These are phyloP conservation scores for Elsinoe fawcettii DNA, from an alignment of 2,329 filamentous ascomycete species.

Conservation along the genomic window DNA sequence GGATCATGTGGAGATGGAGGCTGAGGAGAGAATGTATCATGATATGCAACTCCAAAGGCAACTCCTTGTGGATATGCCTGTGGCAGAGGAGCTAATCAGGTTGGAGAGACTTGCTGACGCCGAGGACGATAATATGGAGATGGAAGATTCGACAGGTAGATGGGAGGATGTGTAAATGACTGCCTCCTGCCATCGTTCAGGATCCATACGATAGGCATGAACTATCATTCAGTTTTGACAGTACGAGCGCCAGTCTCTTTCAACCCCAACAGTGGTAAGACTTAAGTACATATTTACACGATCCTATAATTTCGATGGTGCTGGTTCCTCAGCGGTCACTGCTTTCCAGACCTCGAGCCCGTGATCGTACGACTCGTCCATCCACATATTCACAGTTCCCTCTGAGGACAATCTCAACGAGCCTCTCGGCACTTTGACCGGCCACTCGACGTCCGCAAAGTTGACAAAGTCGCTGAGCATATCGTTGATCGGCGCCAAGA, in stretches of 20 bases:
- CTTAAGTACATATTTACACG: background rate
- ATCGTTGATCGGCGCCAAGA: constrained; percentile 34
- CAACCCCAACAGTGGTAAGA: background rate
- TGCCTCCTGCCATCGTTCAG: background rate
- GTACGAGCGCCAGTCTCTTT: background rate
- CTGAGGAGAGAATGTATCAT: too few relatives aligned
- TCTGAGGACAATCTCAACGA: constrained; percentile 40
- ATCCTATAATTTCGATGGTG: background rate
- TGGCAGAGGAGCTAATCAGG: too few relatives aligned
- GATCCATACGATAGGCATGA: too few relatives aligned
- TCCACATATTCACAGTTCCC: constrained; percentile 40
- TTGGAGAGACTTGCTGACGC: too few relatives aligned
- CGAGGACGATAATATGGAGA: too few relatives aligned
- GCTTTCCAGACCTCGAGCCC: constrained; percentile 43
- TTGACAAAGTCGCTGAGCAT: constrained; percentile 35
- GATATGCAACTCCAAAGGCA: too few relatives aligned
- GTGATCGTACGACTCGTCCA: constrained; percentile 41
- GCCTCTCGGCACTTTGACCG: constrained; percentile 29
- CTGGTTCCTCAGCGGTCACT: constrained; percentile 20
- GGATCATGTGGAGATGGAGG: too few relatives aligned
- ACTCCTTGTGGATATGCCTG: too few relatives aligned
- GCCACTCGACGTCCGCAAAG: constrained; percentile 36
- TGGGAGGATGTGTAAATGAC: background rate
- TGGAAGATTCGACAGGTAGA: background rate
- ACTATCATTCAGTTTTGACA: background rate